These are phyloP conservation scores for Pythium sp. DNA, from an alignment of 352 stramenopile species.

Conservation along the genomic window DNA sequence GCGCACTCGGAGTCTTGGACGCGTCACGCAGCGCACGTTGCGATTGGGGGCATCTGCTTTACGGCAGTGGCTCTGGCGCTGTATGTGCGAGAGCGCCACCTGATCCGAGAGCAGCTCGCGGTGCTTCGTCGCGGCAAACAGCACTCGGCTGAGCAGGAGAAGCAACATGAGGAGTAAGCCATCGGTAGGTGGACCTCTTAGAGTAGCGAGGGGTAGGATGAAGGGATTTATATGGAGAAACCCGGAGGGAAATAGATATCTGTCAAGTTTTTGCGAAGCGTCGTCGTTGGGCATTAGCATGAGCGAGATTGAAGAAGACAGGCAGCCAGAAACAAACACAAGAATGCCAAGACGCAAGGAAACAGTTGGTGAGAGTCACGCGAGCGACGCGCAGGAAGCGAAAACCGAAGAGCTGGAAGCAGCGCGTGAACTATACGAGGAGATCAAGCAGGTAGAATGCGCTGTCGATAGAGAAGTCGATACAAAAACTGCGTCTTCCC, in stretches of 20 bases:
- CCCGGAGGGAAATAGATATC: neutral
- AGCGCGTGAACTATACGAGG: conserved; percentile 17
- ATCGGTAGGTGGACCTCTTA: neutral
- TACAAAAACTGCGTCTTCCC: neutral
- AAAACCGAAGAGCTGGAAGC: conserved; percentile 1
- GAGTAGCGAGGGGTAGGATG: too few species aligned
- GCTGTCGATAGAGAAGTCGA: neutral
- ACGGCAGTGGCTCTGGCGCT: conserved; percentile 29
- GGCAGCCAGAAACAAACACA: neutral
- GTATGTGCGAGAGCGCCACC: conserved; percentile 48
- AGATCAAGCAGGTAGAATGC: conserved; percentile 23
- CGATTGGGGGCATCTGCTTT: conserved; percentile 48
- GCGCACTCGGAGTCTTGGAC: conserved; percentile 26
- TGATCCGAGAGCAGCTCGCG: conserved; percentile 34
- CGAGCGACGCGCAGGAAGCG: neutral
- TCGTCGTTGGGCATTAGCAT: neutral
- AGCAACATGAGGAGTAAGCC: conserved; percentile 24
- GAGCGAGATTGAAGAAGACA: neutral
- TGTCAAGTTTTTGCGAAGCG: conserved; percentile 2
- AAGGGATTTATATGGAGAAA: too few species aligned
- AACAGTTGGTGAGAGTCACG: neutral
- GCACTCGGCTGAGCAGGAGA: conserved; percentile 8
- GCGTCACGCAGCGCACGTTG: conserved; percentile 42
- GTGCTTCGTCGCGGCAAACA: conserved; percentile 18
- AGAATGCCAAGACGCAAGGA: neutral